phyloP scores from a whole-genome alignment of 2,329 filamentous ascomycete species.

The Pestalotiopsis sp. region DNA sequence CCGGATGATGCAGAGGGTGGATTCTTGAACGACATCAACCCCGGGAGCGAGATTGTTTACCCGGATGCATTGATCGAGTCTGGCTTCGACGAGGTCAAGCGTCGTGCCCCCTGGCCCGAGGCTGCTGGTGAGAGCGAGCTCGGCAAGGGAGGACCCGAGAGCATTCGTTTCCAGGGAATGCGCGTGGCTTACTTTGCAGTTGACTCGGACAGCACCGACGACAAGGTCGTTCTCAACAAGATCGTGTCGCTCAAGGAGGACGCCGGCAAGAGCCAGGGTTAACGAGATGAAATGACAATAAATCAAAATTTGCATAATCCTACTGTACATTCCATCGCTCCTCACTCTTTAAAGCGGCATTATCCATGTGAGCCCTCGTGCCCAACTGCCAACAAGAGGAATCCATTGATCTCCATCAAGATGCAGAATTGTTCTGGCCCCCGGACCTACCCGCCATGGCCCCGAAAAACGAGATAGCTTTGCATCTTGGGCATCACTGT shows the following conservation, averaged over 20 bases:
- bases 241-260: conserved; percentile 94
- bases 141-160: conserved; percentile 67
- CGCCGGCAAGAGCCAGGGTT: conserved; percentile 58
- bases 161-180: conserved; percentile 88
- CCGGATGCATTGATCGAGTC: conserved; percentile 78
- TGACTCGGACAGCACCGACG: conserved; percentile 77
- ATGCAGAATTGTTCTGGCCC: not conserved
- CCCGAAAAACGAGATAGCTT: not conserved
- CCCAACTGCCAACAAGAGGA: not conserved
- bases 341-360: not conserved
- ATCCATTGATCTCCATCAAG: not conserved
- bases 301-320: not conserved
- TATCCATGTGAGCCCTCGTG: not conserved
- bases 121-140: conserved; percentile 70
- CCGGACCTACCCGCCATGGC: not conserved
- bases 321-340: not conserved
- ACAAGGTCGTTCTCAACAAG: conserved; percentile 85
- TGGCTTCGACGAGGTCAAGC: conserved; percentile 77
- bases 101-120: conserved; percentile 79
- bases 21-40: conserved; percentile 83
- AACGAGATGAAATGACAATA: not conserved
- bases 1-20: conserved; percentile 77
- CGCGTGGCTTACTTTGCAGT: conserved; percentile 83
- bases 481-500: not conserved
- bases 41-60: conserved; percentile 81